Evolutionary conservation across 176 grass and related monocot genomes (phyloP).

Genomic region (Tillandsia fasciculata): DNA sequence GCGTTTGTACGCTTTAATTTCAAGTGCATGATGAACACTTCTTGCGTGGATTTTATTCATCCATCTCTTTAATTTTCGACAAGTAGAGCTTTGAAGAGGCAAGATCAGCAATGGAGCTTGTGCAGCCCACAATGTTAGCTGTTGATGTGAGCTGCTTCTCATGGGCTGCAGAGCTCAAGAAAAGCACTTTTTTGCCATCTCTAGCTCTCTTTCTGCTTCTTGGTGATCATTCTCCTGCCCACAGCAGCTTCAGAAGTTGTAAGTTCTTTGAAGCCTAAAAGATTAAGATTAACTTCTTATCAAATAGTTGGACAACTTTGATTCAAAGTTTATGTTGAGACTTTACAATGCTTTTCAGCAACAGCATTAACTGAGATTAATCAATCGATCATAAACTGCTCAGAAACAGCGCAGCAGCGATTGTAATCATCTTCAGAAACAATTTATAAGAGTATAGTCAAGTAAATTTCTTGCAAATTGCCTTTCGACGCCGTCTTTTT

Average conservation of each 20-base stretch:
- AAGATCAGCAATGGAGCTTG: constrained; percentile 43
- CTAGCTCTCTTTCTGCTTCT: constrained; percentile 41
- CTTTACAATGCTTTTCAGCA: too few relatives aligned
- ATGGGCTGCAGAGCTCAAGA: constrained; percentile 36
- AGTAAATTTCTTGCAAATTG: too few relatives aligned
- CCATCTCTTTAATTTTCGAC: not conserved
- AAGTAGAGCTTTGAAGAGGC: constrained; percentile 72
- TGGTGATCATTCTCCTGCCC: constrained; percentile 10
- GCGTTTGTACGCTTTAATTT: too few relatives aligned
- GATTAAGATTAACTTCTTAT: too few relatives aligned
- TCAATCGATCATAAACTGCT: too few relatives aligned
- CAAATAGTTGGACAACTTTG: too few relatives aligned
- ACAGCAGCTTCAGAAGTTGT: constrained; percentile 16
- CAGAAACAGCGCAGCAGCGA: too few relatives aligned
- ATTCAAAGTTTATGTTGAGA: too few relatives aligned
- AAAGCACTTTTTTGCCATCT: constrained; percentile 13
- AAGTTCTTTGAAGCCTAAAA: not conserved
- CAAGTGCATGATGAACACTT: too few relatives aligned
- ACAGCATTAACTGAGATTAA: too few relatives aligned
- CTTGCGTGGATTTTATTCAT: not conserved
- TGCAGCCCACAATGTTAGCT: constrained; percentile 48
- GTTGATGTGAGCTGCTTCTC: constrained; percentile 28
- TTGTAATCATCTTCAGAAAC: too few relatives aligned
- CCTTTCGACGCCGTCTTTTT: not conserved
- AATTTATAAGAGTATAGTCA: too few relatives aligned